These are phyloP conservation scores for Akebia trifoliata DNA, from an alignment of 164 flowering plant genomes.

Conservation along the genomic window DNA sequence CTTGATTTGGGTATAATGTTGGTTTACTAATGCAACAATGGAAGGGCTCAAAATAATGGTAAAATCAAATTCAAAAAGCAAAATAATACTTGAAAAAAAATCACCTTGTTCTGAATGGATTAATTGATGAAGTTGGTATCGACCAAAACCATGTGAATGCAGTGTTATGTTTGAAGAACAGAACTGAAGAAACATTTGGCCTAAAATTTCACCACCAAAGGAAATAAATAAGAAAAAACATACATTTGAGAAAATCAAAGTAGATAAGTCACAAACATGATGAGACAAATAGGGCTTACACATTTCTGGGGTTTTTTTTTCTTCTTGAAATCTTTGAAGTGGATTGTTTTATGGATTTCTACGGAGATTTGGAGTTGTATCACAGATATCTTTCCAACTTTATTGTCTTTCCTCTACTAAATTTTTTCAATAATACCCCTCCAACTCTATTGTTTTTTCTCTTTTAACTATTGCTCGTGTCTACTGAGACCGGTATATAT, in stretches of 20 bases:
- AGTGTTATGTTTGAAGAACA: slow-evolving; percentile 76
- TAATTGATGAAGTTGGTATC: slow-evolving; percentile 99
- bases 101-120: slow-evolving; percentile 90
- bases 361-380: no score
- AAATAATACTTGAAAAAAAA: no score
- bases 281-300: slow-evolving; percentile 40
- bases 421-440: no score
- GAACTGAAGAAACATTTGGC: slow-evolving; percentile 77
- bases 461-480: no score
- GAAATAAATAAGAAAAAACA: background rate
- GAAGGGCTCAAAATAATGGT: slow-evolving; percentile 72
- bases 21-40: slow-evolving; percentile 46
- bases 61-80: no score
- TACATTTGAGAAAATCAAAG: background rate
- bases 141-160: slow-evolving; percentile 80
- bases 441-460: no score
- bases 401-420: no score
- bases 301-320: slow-evolving; percentile 80
- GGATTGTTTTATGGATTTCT: no score
- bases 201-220: slow-evolving; percentile 27
- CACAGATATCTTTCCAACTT: no score
- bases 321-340: slow-evolving; percentile 57
- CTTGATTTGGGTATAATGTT: no score
- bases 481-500: no score
- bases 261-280: background rate